Evolutionary conservation across 23 red algal species (phyloP).

Genomic region (Pyropia yezoensis): DNA sequence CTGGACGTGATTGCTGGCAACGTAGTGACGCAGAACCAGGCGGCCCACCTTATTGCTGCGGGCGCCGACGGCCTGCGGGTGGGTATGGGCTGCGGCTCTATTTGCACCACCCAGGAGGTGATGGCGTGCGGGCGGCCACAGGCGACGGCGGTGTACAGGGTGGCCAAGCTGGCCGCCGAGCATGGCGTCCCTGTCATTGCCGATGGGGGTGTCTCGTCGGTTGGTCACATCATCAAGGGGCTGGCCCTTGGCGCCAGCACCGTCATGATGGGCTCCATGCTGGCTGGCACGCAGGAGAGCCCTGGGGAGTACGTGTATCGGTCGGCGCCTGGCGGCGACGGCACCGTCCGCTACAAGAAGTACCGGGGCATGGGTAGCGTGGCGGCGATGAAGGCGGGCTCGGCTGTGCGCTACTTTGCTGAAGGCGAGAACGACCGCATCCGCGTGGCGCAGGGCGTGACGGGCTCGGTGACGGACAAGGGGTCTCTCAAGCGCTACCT

Average conservation of each 20-base stretch:
- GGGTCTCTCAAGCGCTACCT: slow-evolving; percentile 86
- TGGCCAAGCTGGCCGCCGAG: slow-evolving; percentile 69
- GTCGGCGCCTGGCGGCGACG: slow-evolving; percentile 22
- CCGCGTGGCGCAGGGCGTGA: slow-evolving; percentile 93
- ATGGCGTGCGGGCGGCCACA: slow-evolving; percentile 98
- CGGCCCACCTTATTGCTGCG: slow-evolving; percentile 84
- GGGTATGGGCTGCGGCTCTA: slow-evolving; percentile 94
- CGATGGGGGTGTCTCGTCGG: slow-evolving; percentile 86
- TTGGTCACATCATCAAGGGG: slow-evolving; percentile 98
- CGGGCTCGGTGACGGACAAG: slow-evolving; percentile 92
- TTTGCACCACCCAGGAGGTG: slow-evolving; percentile 99
- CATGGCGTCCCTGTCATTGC: slow-evolving; percentile 85
- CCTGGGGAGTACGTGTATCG: slow-evolving; percentile 99
- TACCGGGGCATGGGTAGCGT: slow-evolving; percentile 94
- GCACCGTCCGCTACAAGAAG: slow-evolving; percentile 87
- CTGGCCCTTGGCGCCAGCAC: slow-evolving; percentile 74
- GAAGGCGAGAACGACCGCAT: slow-evolving; percentile 75
- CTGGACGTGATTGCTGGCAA: slow-evolving; percentile 92
- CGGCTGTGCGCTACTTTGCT: slow-evolving; percentile 82
- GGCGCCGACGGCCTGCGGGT: slow-evolving; percentile 91
- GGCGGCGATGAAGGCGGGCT: slow-evolving; percentile 96
- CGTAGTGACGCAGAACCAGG: slow-evolving; percentile 96
- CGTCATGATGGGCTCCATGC: slow-evolving; percentile 99
- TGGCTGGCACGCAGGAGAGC: slow-evolving; percentile 92
- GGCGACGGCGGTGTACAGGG: slow-evolving; percentile 83